These are phyloP conservation scores for Myochromella boudieri DNA, from an alignment of 768 basidiomycete species.

Conservation along the genomic window DNA sequence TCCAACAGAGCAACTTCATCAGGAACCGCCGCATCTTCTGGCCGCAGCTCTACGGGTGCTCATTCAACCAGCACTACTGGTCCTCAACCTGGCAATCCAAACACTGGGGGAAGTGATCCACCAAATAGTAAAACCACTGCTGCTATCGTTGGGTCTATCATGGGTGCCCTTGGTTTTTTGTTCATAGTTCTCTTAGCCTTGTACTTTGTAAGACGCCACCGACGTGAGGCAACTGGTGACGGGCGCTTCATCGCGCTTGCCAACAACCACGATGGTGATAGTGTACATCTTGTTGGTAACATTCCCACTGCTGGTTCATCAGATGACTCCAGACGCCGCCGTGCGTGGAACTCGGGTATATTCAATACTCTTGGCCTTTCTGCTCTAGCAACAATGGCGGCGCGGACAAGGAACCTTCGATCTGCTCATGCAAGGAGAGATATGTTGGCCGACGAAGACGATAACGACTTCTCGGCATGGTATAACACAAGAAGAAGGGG, in stretches of 20 bases:
- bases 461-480: slow-evolving; percentile 48
- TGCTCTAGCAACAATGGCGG: slow-evolving; percentile 31
- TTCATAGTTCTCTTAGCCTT: slow-evolving; percentile 37
- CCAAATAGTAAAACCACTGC: slow-evolving; percentile 32
- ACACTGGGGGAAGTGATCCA: slow-evolving; percentile 9
- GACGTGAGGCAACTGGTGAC: slow-evolving; percentile 18
- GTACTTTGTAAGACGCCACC: slow-evolving; percentile 44
- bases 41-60: slow-evolving; percentile 2
- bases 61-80: slow-evolving; percentile 23
- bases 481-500: slow-evolving; percentile 35
- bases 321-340: not conserved
- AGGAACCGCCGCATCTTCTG: not conserved
- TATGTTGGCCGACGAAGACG: slow-evolving; percentile 80
- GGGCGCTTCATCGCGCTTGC: slow-evolving; percentile 30
- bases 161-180: slow-evolving; percentile 62
- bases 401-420: slow-evolving; percentile 22
- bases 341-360: slow-evolving; percentile 19
- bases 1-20: slow-evolving; percentile 8
- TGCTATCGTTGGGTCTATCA: slow-evolving; percentile 60
- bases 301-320: slow-evolving; percentile 31
- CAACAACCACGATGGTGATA: slow-evolving; percentile 30
- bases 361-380: slow-evolving; percentile 23
- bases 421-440: slow-evolving; percentile 48
- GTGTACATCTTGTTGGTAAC: slow-evolving; percentile 25
- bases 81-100: slow-evolving; percentile 20